These are phyloP conservation scores for Fusarium sp. DNA, from an alignment of 2,329 filamentous ascomycete species.

Conservation along the genomic window DNA sequence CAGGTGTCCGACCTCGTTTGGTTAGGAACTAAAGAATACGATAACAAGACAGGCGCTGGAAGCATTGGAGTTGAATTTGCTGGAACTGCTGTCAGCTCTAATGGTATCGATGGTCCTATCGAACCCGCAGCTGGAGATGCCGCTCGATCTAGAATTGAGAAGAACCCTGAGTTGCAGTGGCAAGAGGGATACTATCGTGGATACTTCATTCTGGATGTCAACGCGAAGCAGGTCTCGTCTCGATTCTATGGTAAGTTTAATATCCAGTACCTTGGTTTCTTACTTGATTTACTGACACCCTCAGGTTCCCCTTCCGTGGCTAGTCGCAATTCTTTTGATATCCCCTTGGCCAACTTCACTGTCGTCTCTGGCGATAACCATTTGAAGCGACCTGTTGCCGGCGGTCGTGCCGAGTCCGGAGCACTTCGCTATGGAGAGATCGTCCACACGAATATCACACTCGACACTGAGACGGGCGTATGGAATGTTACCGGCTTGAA, in stretches of 20 bases:
- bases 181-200: slow-evolving; percentile 79
- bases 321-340: slow-evolving; percentile 70
- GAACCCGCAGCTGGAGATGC: slow-evolving; percentile 51
- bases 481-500: slow-evolving; percentile 24
- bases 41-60: slow-evolving; percentile 63
- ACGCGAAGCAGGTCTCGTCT: slow-evolving; percentile 67
- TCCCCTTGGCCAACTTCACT: slow-evolving; percentile 76
- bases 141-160: slow-evolving; percentile 43
- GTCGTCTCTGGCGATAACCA: slow-evolving; percentile 71
- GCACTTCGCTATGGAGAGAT: slow-evolving; percentile 61
- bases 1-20: slow-evolving; percentile 68
- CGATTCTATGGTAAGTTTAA: slow-evolving; percentile 65
- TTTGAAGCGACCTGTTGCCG: slow-evolving; percentile 57
- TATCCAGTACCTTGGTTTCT: accelerated
- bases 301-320: slow-evolving; percentile 63
- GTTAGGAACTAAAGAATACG: slow-evolving; percentile 65
- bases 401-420: slow-evolving; percentile 63
- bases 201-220: slow-evolving; percentile 74
- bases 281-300: not conserved
- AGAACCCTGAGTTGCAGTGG: slow-evolving; percentile 76
- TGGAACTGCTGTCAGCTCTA: slow-evolving; percentile 68
- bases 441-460: slow-evolving; percentile 47
- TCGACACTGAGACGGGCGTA: slow-evolving; percentile 30
- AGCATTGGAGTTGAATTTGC: slow-evolving; percentile 73
- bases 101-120: slow-evolving; percentile 54